Evolutionary conservation across 495 filamentous ascomycete species (phyloP).

Genomic region (Ramalina peruviana): DNA sequence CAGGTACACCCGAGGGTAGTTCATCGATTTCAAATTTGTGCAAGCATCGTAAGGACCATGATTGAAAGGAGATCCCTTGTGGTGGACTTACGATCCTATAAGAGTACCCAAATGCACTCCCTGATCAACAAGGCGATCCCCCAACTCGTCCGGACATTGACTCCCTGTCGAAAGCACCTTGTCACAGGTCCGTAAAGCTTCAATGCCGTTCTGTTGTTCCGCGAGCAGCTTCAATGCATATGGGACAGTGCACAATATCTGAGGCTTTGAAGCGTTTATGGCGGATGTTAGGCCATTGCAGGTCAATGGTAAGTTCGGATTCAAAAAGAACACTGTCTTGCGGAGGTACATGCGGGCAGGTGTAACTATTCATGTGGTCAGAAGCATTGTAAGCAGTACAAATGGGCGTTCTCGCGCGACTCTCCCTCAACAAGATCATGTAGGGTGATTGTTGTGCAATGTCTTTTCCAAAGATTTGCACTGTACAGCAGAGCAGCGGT

Average conservation of each 20-base stretch:
- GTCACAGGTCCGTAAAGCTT: conserved; percentile 29
- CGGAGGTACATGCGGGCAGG: conserved; percentile 29
- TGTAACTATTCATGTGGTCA: background rate
- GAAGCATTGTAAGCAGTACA: background rate
- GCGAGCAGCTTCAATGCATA: conserved; percentile 42
- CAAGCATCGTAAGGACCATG: too few relatives aligned
- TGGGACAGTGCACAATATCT: conserved; percentile 41
- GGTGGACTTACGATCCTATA: conserved; percentile 35
- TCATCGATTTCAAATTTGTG: too few relatives aligned
- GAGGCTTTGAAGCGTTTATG: conserved; percentile 31
- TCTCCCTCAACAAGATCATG: background rate
- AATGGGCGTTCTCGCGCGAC: too few relatives aligned
- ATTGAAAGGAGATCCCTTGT: too few relatives aligned
- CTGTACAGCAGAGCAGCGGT: background rate
- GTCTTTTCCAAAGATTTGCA: background rate
- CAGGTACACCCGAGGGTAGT: background rate
- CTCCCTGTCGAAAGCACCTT: conserved; percentile 38
- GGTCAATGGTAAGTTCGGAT: conserved; percentile 40
- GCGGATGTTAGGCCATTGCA: conserved; percentile 31
- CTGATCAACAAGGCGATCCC: conserved; percentile 33
- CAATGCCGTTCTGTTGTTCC: conserved; percentile 32
- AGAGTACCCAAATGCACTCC: conserved; percentile 35
- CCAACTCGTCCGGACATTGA: conserved; percentile 43
- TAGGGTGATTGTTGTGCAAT: background rate
- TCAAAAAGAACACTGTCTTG: conserved; percentile 36